Percentiles rank a stretch among this genome's conserved stretches.
Conservation (phyloP, 192 early-diverging fungal species). For the Powellomyces hirtus region DNA sequence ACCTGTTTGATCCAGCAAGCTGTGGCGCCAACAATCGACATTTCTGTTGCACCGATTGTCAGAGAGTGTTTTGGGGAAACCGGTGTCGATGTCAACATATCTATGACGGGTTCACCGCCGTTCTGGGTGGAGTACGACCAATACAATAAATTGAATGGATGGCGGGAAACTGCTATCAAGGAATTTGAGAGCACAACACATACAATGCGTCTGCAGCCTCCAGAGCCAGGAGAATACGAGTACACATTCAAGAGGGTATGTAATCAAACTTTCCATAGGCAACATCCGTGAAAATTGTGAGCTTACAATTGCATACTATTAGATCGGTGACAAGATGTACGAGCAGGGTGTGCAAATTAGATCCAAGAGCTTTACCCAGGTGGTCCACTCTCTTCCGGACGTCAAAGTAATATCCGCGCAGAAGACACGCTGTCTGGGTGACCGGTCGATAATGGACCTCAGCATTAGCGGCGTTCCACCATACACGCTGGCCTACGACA, state of each 20-base stretch:
- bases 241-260: constrained; percentile 40
- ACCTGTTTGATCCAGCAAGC: constrained; percentile 33
- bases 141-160: constrained; percentile 16
- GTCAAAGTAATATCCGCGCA: constrained; percentile 11
- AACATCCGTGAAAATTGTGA: neutral
- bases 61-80: constrained; percentile 49
- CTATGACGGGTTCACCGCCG: constrained; percentile 48
- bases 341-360: constrained; percentile 34
- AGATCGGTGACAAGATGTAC: constrained; percentile 50
- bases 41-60: constrained; percentile 38
- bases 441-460: constrained; percentile 22
- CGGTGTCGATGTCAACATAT: constrained; percentile 43
- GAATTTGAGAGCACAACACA: constrained; percentile 7
- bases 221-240: constrained; percentile 38
- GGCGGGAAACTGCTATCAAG: neutral
- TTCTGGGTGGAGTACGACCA: constrained; percentile 45
- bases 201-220: constrained; percentile 19
- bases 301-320: neutral
- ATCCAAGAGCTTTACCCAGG: constrained; percentile 37
- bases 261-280: neutral
- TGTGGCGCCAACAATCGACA: constrained; percentile 36
- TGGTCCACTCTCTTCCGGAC: constrained; percentile 45
- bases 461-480: constrained; percentile 35
- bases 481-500: constrained; percentile 45
- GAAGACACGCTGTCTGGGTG: constrained; percentile 37